Evolutionary conservation across 768 basidiomycete species (phyloP).

Genomic region (Leucocoprinus birnbaumii): DNA sequence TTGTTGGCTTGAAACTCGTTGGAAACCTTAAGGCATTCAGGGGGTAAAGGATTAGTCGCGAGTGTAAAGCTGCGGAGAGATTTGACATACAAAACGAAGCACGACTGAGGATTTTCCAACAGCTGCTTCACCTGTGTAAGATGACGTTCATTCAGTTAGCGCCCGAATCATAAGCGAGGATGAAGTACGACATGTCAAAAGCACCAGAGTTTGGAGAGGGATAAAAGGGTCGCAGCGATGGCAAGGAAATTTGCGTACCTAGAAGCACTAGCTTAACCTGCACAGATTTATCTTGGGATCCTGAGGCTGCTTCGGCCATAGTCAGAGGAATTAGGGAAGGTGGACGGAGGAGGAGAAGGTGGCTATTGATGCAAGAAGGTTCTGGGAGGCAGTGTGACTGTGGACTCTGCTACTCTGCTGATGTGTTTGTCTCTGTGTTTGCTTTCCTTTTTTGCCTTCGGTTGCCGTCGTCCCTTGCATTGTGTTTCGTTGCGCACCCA

Average conservation of each 20-base stretch:
- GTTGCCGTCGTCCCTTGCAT: background rate
- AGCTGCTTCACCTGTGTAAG: conserved; percentile 88
- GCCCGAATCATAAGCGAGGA: conserved; percentile 8
- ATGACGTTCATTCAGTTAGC: conserved; percentile 14
- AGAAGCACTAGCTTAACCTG: conserved; percentile 98
- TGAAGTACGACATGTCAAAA: conserved; percentile 4
- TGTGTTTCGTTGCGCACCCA: too few species aligned
- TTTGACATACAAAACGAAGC: conserved; percentile 79
- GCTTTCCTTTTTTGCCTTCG: conserved; percentile 17
- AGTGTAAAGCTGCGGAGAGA: conserved; percentile 13
- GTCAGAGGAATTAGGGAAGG: conserved; percentile 17
- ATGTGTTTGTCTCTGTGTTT: conserved; percentile 21
- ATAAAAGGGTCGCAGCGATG: background rate
- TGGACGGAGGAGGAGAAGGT: conserved; percentile 15
- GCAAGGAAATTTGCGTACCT: conserved; percentile 43
- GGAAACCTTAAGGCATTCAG: conserved; percentile 56
- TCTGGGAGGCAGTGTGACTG: conserved; percentile 8
- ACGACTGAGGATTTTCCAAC: conserved; percentile 99
- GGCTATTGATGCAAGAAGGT: conserved; percentile 1
- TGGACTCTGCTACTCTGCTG: conserved; percentile 4
- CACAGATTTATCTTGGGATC: conserved; percentile 82
- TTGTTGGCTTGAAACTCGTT: conserved; percentile 99
- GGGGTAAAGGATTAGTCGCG: conserved; percentile 15
- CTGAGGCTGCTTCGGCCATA: conserved; percentile 78
- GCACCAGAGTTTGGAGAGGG: conserved; percentile 4